phyloP scores from a whole-genome alignment of 495 filamentous ascomycete species.

The Lophiotrema nucula region DNA sequence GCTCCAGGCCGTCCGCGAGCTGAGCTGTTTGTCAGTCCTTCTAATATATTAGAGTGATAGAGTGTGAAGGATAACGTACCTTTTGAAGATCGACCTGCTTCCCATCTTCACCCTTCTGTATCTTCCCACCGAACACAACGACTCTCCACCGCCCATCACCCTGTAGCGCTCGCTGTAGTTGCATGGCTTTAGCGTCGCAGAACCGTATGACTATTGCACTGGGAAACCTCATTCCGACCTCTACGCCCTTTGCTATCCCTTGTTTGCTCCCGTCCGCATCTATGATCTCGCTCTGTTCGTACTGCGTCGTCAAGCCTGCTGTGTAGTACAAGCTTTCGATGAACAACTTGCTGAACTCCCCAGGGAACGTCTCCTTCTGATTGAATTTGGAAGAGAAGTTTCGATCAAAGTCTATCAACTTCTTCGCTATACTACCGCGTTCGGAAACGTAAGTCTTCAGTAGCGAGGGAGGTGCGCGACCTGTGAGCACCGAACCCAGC shows the following conservation, averaged over 20 bases:
- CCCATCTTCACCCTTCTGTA: slow-evolving; percentile 41
- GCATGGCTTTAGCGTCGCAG: slow-evolving; percentile 56
- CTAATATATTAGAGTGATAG: neutral
- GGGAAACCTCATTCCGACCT: slow-evolving; percentile 59
- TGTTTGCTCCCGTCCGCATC: slow-evolving; percentile 11
- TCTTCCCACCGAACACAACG: slow-evolving; percentile 58
- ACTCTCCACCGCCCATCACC: slow-evolving; percentile 61
- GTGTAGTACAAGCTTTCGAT: slow-evolving; percentile 62
- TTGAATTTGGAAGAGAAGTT: slow-evolving; percentile 64
- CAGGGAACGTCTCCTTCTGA: slow-evolving; percentile 12
- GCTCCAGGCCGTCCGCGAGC: slow-evolving; percentile 42
- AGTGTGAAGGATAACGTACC: slow-evolving; percentile 10
- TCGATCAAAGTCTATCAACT: slow-evolving; percentile 72
- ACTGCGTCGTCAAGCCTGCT: slow-evolving; percentile 60
- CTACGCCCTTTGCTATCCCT: slow-evolving; percentile 45
- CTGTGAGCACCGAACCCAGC: slow-evolving; percentile 62
- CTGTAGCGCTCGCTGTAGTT: slow-evolving; percentile 52
- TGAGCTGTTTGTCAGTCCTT: neutral
- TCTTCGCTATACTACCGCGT: slow-evolving; percentile 63
- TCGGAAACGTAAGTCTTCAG: slow-evolving; percentile 70
- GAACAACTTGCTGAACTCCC: slow-evolving; percentile 56
- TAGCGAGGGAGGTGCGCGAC: slow-evolving; percentile 54
- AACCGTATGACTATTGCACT: slow-evolving; percentile 56
- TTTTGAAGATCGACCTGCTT: too few relatives aligned
- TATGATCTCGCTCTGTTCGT: slow-evolving; percentile 36